A percentile compares a stretch with the other conserved stretches of the same genome.
Conservation (phyloP, 345 rosid species). For the Citrus mangshanensis region DNA sequence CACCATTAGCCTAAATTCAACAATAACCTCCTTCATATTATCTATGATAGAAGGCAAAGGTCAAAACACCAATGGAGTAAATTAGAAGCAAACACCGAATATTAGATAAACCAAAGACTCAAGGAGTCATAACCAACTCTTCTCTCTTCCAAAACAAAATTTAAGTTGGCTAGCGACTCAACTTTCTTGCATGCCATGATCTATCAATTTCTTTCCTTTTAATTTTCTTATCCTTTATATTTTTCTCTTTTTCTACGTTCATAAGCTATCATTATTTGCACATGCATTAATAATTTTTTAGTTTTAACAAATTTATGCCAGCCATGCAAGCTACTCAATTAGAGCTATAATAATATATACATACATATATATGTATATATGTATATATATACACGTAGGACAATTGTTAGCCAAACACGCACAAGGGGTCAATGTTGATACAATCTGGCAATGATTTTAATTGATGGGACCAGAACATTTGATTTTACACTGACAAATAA, state of each 20-base stretch:
- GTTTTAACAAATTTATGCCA: background rate
- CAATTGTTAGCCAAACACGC: background rate
- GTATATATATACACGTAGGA: too few species aligned
- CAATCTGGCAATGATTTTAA: conserved; percentile 8
- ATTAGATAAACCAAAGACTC: conserved; percentile 29
- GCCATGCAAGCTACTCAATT: conserved; percentile 6
- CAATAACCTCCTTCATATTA: too few species aligned
- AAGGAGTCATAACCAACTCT: conserved; percentile 17
- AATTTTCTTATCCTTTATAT: background rate
- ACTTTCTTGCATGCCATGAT: background rate
- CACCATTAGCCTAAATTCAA: background rate
- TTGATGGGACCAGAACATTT: conserved; percentile 3
- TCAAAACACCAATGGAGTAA: conserved; percentile 4
- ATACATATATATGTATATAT: too few species aligned
- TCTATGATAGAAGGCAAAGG: background rate
- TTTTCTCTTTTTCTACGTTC: background rate
- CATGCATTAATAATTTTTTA: background rate
- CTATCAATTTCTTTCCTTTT: background rate
- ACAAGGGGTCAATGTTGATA: background rate
- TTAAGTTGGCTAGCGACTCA: conserved; percentile 24
- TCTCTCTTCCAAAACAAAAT: background rate
- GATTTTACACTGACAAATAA: background rate
- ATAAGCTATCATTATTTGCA: background rate
- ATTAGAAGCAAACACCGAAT: conserved; percentile 16
- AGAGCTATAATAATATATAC: background rate